Conservation (phyloP, 2,329 filamentous ascomycete genomes). For the Ophiostoma tasmaniense region DNA sequence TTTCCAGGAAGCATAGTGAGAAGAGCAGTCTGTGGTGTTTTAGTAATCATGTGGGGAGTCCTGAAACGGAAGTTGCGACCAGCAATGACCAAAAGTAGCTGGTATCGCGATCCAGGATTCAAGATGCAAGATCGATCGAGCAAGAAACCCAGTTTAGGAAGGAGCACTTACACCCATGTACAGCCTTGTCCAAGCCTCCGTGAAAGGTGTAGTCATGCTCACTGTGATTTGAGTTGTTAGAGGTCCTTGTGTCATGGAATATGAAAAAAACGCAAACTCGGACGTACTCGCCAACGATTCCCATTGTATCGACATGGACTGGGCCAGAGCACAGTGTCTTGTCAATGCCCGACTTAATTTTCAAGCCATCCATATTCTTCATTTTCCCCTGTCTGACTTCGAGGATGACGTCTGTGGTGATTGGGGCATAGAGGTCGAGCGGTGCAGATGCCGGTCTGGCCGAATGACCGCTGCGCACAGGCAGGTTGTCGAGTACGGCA, state of each 20-base stretch:
- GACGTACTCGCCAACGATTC: neutral
- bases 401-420: neutral
- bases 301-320: neutral
- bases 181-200: constrained; percentile 54
- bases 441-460: neutral
- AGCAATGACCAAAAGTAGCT: neutral
- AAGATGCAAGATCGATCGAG: neutral
- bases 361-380: neutral
- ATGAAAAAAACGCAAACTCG: neutral
- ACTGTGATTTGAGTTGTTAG: constrained; percentile 4
- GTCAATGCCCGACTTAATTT: neutral
- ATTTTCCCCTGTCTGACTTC: neutral
- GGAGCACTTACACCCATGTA: constrained; percentile 44
- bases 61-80: neutral
- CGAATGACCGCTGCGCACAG: neutral
- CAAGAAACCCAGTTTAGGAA: neutral
- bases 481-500: neutral
- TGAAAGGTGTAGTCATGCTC: constrained; percentile 56
- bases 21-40: neutral
- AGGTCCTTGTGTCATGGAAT: neutral
- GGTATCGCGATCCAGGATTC: neutral
- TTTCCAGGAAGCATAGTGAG: neutral
- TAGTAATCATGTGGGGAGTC: neutral
- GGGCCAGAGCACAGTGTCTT: neutral
- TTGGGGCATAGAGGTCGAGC: neutral